phyloP scores from a whole-genome alignment of 176 grass and related monocot species.

The Ensete glaucum region DNA sequence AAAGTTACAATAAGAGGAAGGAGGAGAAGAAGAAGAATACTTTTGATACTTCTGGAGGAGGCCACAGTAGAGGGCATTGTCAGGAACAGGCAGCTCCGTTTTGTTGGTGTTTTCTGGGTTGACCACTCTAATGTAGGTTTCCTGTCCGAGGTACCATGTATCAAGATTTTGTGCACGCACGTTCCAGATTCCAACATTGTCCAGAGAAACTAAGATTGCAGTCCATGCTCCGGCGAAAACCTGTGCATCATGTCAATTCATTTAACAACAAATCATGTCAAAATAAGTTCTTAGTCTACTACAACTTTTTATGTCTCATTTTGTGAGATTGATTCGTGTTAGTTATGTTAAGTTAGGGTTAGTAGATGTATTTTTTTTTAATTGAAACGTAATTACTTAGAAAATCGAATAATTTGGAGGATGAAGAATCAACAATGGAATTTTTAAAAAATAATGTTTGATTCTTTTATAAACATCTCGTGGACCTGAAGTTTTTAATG shows the following conservation, averaged over 20 bases:
- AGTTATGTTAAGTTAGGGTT: too few relatives aligned
- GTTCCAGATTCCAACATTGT: conserved; percentile 95
- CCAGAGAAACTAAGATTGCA: conserved; percentile 72
- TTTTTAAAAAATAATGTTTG: too few relatives aligned
- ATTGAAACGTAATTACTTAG: too few relatives aligned
- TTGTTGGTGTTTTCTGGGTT: conserved; percentile 75
- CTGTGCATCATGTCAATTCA: conserved; percentile 5
- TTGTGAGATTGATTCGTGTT: too few relatives aligned
- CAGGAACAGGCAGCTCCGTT: conserved; percentile 55
- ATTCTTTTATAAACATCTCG: too few relatives aligned
- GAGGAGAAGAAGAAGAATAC: conserved; percentile 25
- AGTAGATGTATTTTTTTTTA: too few relatives aligned
- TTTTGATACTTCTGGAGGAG: conserved; percentile 86
- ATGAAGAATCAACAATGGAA: too few relatives aligned
- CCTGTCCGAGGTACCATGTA: conserved; percentile 86
- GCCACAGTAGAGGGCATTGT: conserved; percentile 78
- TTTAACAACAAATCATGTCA: too few relatives aligned
- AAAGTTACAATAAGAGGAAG: background rate
- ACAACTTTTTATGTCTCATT: too few relatives aligned
- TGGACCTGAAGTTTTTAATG: too few relatives aligned
- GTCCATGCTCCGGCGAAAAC: conserved; percentile 78
- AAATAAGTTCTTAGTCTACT: too few relatives aligned
- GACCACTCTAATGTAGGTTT: conserved; percentile 63
- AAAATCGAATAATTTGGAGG: too few relatives aligned
- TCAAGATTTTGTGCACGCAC: conserved; percentile 72